Evolutionary conservation across 768 basidiomycete species (phyloP).

Genomic region (Tulasnella sp.): DNA sequence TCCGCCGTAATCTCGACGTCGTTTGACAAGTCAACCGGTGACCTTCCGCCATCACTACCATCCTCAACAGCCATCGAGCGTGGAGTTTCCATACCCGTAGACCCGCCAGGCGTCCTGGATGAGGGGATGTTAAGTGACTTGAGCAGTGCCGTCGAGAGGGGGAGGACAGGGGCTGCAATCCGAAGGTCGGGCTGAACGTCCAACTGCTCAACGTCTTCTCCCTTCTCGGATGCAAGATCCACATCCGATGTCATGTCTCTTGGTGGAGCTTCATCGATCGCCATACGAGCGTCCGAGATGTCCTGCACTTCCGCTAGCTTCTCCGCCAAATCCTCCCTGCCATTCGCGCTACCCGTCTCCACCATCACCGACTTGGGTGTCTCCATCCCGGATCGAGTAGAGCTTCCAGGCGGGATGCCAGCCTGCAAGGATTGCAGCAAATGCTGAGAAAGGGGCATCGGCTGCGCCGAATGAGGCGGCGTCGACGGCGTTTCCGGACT

Average conservation of each 20-base stretch:
- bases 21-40: background rate
- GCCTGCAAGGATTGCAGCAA: constrained; percentile 26
- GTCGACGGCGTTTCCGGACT: background rate
- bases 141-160: constrained; percentile 19
- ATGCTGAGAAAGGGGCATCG: constrained; percentile 25
- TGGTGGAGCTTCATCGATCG: background rate
- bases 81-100: constrained; percentile 28
- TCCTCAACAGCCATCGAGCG: constrained; percentile 33
- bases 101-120: constrained; percentile 3
- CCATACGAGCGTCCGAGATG: background rate
- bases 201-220: constrained; percentile 15
- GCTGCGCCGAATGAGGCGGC: background rate
- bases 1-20: constrained; percentile 14
- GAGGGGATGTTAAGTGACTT: constrained; percentile 28
- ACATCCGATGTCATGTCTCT: constrained; percentile 16
- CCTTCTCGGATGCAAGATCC: constrained; percentile 11
- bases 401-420: background rate
- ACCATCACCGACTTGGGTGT: constrained; percentile 32
- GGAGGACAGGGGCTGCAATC: constrained; percentile 19
- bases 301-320: constrained; percentile 9
- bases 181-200: constrained; percentile 32
- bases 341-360: constrained; percentile 29
- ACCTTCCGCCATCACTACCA: constrained; percentile 19
- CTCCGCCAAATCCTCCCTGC: constrained; percentile 14
- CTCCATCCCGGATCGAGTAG: constrained; percentile 8